These are phyloP conservation scores for Candida sp. DNA, from an alignment of 1,139 yeast genomes.

Conservation along the genomic window DNA sequence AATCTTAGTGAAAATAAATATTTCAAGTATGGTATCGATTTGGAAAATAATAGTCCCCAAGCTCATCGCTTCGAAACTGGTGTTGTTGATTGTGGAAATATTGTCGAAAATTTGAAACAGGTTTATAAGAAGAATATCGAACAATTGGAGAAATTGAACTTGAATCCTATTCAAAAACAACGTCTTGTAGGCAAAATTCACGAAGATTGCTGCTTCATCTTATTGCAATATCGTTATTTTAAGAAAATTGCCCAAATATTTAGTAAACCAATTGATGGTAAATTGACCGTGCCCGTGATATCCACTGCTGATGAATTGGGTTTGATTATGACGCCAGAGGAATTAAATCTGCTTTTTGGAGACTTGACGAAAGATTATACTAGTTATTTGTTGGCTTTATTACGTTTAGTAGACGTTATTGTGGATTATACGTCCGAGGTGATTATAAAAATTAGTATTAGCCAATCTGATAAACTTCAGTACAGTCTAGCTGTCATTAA, in stretches of 20 bases:
- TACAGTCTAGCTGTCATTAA: slow-evolving; percentile 21
- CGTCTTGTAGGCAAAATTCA: slow-evolving; percentile 15
- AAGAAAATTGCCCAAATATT: slow-evolving; percentile 11
- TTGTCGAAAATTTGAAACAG: not conserved
- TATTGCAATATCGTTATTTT: slow-evolving; percentile 18
- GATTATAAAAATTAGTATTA: slow-evolving; percentile 21
- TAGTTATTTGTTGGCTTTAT: slow-evolving; percentile 20
- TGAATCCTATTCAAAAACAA: slow-evolving; percentile 18
- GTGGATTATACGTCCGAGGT: slow-evolving; percentile 27
- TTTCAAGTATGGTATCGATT: not conserved
- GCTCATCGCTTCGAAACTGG: not conserved
- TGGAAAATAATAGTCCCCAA: not conserved
- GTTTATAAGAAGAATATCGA: slow-evolving; percentile 4
- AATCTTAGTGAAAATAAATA: slow-evolving; percentile 1
- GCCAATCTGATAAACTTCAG: slow-evolving; percentile 10
- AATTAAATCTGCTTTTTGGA: slow-evolving; percentile 11
- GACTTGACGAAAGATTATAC: slow-evolving; percentile 15
- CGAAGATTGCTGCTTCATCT: slow-evolving; percentile 19
- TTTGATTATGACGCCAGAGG: slow-evolving; percentile 17
- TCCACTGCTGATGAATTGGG: slow-evolving; percentile 10
- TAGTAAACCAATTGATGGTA: slow-evolving; percentile 4
- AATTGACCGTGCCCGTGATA: slow-evolving; percentile 10
- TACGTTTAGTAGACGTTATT: slow-evolving; percentile 20
- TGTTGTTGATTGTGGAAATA: not conserved
- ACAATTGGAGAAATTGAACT: slow-evolving; percentile 7